Evolutionary conservation across 805 yeast species (phyloP), one percentile per base, ranked within the genome.

Genomic region (Saccharomycopsis sp.): DNA sequence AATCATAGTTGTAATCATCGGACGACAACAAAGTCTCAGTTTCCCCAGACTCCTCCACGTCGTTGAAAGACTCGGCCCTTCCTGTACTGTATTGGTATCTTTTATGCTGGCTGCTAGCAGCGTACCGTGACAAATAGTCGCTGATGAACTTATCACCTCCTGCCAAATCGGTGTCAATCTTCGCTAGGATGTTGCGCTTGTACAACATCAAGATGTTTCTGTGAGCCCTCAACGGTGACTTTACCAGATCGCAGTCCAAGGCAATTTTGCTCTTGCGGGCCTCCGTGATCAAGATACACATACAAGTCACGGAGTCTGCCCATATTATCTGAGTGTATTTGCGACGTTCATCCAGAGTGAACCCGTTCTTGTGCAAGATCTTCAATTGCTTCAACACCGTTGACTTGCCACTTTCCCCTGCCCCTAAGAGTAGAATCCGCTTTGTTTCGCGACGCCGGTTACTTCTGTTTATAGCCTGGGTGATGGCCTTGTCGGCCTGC

Each of bases 361-460:
- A 92, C 2, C 95, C 94, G 33, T 82, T 80, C 45, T 85, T 82
- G 57, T 92, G 96, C 31, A 87, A 59, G 13, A 92, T 66, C 51
- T 82, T 75, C 76, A 88, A 71, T 57, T 88, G 96, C 59, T 88
- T 88, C 50, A 88, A 62, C 5, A 88, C 95, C 0, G 97, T 88
- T 2, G 95, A 82, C 57, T 88, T 88, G 4, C 97, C 96, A 38
- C 89, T 78, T 56, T 88, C 97, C 4, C 96, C 97, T 0, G 97
- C 84, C 31, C 97, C 96, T 26, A 87, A 62, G n/a, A 89, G 65
- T 30, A 89, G 60, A 46, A 89, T 65, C 56, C 80, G 85, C 26
- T 80, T 70, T 50, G 73, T 79, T 45, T 73, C 72, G 52, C 68
- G 73, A 34, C 71, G 77, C 36, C 65, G 62, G 44, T 69, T 71